Conservation (phyloP, 306 rosid genomes). For the Vicia faba region DNA sequence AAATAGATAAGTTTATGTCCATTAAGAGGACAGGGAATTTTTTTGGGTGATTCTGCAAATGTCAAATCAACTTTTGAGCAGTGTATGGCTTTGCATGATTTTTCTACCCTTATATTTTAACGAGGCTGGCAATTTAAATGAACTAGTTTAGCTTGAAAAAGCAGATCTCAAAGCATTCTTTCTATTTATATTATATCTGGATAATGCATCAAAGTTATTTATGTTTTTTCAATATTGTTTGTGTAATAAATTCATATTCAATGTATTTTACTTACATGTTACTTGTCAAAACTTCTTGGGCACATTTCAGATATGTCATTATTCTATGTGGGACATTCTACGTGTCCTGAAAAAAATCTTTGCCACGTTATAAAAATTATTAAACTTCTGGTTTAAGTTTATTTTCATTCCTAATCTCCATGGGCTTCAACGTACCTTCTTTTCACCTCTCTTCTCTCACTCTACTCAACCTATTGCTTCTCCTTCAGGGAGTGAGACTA, state of each 20-base stretch:
- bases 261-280: not conserved
- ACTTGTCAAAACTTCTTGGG: slow-evolving; percentile 7
- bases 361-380: not conserved
- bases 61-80: slow-evolving; percentile 10
- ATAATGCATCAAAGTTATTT: slow-evolving; percentile 8
- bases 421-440: not conserved
- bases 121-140: slow-evolving; percentile 5
- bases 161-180: not conserved
- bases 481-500: slow-evolving; percentile 18
- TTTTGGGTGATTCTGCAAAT: slow-evolving; percentile 4
- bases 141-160: not conserved
- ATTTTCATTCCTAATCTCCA: slow-evolving; percentile 10
- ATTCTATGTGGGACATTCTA: slow-evolving; percentile 3
- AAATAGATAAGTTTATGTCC: not conserved
- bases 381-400: slow-evolving; percentile 21
- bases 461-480: slow-evolving; percentile 17
- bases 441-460: slow-evolving; percentile 5
- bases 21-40: not conserved
- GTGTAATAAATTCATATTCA: not conserved
- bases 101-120: slow-evolving; percentile 19
- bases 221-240: not conserved
- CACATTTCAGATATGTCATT: slow-evolving; percentile 12
- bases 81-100: slow-evolving; percentile 3
- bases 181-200: slow-evolving; percentile 12
- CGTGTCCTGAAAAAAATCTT: not conserved